These are phyloP conservation scores for Mycena filopes DNA, from an alignment of 768 basidiomycete species.

Conservation along the genomic window DNA sequence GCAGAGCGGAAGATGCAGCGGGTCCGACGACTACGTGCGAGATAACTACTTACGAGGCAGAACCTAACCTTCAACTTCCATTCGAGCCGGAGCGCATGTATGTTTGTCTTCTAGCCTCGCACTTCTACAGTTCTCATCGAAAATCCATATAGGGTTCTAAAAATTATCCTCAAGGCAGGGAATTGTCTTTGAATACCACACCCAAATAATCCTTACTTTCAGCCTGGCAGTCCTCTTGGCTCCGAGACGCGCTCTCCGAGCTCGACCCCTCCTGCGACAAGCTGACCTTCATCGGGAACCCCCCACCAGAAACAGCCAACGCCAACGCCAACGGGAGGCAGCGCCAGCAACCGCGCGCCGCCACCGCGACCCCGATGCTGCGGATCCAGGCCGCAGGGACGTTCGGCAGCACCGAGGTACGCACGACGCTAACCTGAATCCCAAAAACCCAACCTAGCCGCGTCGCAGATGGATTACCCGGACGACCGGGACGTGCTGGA, in stretches of 20 bases:
- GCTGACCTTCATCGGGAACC: conserved; percentile 84
- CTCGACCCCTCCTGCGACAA: conserved; percentile 90
- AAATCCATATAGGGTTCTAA: conserved; percentile 63
- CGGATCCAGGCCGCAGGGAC: conserved; percentile 84
- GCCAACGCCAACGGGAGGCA: conserved; percentile 36
- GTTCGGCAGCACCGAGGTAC: conserved; percentile 89
- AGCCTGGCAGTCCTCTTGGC: conserved; percentile 82
- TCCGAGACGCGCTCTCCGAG: conserved; percentile 91
- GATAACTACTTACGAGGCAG: conserved; percentile 86
- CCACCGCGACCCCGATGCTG: conserved; percentile 67
- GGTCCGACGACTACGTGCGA: conserved; percentile 91
- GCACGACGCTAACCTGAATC: too few species aligned
- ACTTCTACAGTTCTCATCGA: not conserved
- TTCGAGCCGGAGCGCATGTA: conserved; percentile 80
- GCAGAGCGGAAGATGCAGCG: conserved; percentile 79
- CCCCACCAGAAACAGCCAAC: conserved; percentile 49
- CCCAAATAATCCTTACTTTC: conserved; percentile 5
- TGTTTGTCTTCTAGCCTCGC: conserved; percentile 52
- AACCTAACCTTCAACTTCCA: conserved; percentile 81
- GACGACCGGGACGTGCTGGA: conserved; percentile 93
- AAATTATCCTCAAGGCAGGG: conserved; percentile 87
- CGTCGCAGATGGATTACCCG: conserved; percentile 90
- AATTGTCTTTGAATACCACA: too few species aligned
- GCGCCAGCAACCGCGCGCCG: conserved; percentile 37
- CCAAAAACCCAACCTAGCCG: not conserved